Conservation (phyloP, 768 basidiomycete species). For the Hebeloma cylindrosporum region DNA sequence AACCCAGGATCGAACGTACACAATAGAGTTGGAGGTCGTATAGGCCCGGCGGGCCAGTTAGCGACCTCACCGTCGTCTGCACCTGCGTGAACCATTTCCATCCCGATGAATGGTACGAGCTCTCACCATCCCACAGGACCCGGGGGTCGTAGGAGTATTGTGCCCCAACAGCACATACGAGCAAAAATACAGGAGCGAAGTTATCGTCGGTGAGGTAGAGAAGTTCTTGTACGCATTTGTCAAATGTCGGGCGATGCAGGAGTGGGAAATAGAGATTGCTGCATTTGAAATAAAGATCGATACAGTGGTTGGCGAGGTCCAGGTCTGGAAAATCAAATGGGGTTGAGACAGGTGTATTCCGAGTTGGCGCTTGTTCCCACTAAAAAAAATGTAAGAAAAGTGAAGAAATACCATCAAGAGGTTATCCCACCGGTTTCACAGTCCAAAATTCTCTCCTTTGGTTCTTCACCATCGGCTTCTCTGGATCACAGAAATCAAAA, state of each 20-base stretch:
- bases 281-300: conserved; percentile 64
- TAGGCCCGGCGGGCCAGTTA: conserved; percentile 62
- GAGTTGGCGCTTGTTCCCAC: conserved; percentile 28
- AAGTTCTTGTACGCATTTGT: conserved; percentile 45
- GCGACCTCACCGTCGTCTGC: conserved; percentile 58
- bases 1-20: conserved; percentile 33
- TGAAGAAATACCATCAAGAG: too few relatives aligned
- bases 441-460: conserved; percentile 40
- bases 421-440: conserved; percentile 31
- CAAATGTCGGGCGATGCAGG: conserved; percentile 72
- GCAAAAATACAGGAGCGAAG: conserved; percentile 61
- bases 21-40: conserved; percentile 75
- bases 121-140: conserved; percentile 43
- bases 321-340: conserved; percentile 47
- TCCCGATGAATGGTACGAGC: conserved; percentile 47
- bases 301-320: conserved; percentile 50
- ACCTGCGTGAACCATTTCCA: conserved; percentile 74
- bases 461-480: conserved; percentile 11
- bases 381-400: background rate
- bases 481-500: conserved; percentile 6
- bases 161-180: conserved; percentile 71
- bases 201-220: conserved; percentile 49
- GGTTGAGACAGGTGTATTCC: conserved; percentile 30
- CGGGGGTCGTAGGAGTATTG: conserved; percentile 59
- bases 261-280: conserved; percentile 63